Conservation (phyloP, 768 basidiomycete genomes). For the Trametes punicea region DNA sequence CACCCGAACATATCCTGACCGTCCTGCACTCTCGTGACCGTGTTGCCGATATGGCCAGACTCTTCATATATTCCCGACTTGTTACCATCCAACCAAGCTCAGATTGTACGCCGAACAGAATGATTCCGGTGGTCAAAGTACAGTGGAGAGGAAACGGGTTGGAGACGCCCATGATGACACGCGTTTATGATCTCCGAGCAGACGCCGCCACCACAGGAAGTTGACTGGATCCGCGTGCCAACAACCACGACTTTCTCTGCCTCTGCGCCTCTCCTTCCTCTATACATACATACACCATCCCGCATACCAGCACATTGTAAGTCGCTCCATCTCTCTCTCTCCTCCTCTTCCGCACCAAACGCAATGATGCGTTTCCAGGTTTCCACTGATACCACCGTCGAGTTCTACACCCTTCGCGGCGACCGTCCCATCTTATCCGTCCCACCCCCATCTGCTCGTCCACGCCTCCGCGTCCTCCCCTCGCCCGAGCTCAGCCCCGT, state of each 20-base stretch:
- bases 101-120: too few species aligned
- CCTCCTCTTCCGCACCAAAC: slow-evolving; percentile 5
- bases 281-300: slow-evolving; percentile 2
- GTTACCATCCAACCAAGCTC: too few species aligned
- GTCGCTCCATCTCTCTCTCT: slow-evolving; percentile 1
- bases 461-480: slow-evolving; percentile 19
- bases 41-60: too few species aligned
- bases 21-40: too few species aligned
- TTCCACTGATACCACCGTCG: slow-evolving; percentile 54
- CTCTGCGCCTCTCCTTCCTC: not conserved
- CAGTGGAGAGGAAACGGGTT: not conserved
- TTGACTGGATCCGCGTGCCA: slow-evolving; percentile 10
- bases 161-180: not conserved
- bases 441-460: slow-evolving; percentile 33
- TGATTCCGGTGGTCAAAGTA: too few species aligned
- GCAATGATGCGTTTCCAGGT: slow-evolving; percentile 35
- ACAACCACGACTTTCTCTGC: slow-evolving; percentile 16
- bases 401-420: slow-evolving; percentile 51
- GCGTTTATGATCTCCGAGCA: slow-evolving; percentile 12
- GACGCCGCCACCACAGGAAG: slow-evolving; percentile 1
- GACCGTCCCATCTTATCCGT: slow-evolving; percentile 1
- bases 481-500: slow-evolving; percentile 34
- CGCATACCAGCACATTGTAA: slow-evolving; percentile 1
- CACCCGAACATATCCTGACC: too few species aligned
- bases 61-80: too few species aligned